These are phyloP conservation scores for Purpureocillium takamizusanense DNA, from an alignment of 2,329 filamentous ascomycete species.

Conservation along the genomic window DNA sequence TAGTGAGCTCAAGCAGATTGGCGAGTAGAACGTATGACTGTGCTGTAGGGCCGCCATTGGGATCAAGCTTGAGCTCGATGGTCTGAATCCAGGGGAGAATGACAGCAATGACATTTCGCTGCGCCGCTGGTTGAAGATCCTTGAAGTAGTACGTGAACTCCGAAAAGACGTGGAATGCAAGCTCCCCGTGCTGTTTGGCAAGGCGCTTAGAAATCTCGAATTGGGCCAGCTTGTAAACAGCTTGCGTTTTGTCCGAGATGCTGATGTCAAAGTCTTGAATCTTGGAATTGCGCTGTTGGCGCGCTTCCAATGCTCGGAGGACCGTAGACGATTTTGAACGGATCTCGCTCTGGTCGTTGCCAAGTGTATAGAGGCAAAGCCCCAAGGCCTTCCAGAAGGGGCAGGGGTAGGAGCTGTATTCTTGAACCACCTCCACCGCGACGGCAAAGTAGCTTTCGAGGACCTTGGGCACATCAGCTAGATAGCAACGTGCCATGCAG, in stretches of 20 bases:
- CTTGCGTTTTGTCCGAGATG: constrained; percentile 95
- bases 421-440: constrained; percentile 75
- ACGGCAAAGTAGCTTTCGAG: constrained; percentile 94
- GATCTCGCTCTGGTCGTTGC: constrained; percentile 83
- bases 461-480: constrained; percentile 70
- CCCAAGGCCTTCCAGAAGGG: constrained; percentile 88
- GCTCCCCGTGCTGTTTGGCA: constrained; percentile 76
- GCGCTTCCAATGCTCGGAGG: constrained; percentile 71
- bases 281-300: constrained; percentile 71
- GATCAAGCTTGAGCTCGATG: constrained; percentile 85
- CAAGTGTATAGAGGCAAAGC: constrained; percentile 82
- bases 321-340: constrained; percentile 79
- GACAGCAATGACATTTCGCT: constrained; percentile 88
- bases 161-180: constrained; percentile 91
- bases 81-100: constrained; percentile 95
- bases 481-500: constrained; percentile 85
- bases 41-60: constrained; percentile 81
- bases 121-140: constrained; percentile 69
- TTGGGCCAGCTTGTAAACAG: constrained; percentile 94
- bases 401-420: constrained; percentile 72
- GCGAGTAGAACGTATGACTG: constrained; percentile 91
- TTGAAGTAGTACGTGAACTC: constrained; percentile 94
- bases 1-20: constrained; percentile 93
- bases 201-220: constrained; percentile 92
- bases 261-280: constrained; percentile 97